Base-by-base conservation (phyloP, 768 basidiomycete species). In the Leccinum rimulosum region DNA sequence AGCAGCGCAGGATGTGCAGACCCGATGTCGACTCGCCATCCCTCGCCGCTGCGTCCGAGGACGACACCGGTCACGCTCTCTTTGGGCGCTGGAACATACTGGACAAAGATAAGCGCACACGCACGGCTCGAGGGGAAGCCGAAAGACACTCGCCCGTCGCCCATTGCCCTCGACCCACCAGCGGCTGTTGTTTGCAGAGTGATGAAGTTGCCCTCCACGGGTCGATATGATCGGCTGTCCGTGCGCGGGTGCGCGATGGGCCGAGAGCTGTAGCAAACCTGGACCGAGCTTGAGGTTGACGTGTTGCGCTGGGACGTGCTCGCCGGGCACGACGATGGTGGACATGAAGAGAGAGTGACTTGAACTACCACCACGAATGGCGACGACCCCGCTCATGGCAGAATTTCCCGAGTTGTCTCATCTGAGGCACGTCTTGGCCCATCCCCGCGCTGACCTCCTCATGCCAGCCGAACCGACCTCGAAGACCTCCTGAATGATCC, bases 21-120 rank as follows among this genome's bases (percentile, higher is more conserved):
- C 3, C 95, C 95, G 61, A 99, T 93, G 72, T 98, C 96, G 25
- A 98, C 93, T 49, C 95, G 84, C 79, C 86, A 99, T 6, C 88
- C 89, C 68, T 98, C 96, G 38, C 93, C 94, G 56, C 87, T 80
- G 65, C 89, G 86, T 59, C 87, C 91, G 6, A 82, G 79, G 53
- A 99, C 79, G 38, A 89, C 80, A 3, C 95, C 96, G 25, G 98
- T 80, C 2, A 98, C 93, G 10, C 89, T 85, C 70, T 98, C 96
- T 63, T 93, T 91, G 6, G 88, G 74, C 30, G 93, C 93, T 50
- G 95, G 93, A 35, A 93, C 82, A 75, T 98, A 98, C 95, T 98
- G 66, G 22, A 52, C 53, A 31, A 62, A 28, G 55, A 30, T 50
- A 53, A 52, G 40, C 33, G 48, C 33, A 58, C 33, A 58, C 31